phyloP scores from a whole-genome alignment of 257 asterid genomes.

The Thymus mandschuricus region DNA sequence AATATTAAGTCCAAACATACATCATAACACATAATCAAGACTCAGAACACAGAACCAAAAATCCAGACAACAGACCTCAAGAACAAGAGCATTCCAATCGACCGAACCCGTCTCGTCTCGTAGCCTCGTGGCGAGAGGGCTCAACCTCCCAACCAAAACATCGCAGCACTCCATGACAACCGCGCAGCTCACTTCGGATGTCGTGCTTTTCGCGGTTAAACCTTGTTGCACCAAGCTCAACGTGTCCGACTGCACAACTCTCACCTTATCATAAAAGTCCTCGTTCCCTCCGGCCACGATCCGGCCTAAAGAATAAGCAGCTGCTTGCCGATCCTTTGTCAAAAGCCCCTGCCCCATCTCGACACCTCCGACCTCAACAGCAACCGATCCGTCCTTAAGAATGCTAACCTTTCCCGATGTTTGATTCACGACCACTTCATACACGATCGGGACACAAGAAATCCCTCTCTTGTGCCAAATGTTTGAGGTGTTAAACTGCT shows the following conservation, averaged over 20 bases:
- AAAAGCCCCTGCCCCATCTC: constrained; percentile 32
- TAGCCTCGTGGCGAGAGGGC: not conserved
- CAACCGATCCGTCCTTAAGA: constrained; percentile 27
- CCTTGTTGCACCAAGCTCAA: constrained; percentile 31
- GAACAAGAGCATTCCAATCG: not conserved
- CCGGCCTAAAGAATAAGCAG: constrained; percentile 17
- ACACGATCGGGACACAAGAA: constrained; percentile 27
- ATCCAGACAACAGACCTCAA: not conserved
- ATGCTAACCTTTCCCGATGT: constrained; percentile 26
- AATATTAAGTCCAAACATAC: too few relatives aligned
- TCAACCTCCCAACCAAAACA: not conserved
- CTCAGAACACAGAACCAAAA: too few relatives aligned
- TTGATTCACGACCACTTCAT: not conserved
- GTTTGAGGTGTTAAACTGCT: constrained; percentile 17
- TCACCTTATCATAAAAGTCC: constrained; percentile 14
- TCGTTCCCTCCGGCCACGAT: constrained; percentile 11
- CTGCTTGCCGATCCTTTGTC: constrained; percentile 30
- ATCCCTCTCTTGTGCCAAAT: constrained; percentile 28
- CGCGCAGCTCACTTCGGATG: constrained; percentile 15
- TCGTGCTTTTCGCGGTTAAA: constrained; percentile 16
- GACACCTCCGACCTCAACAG: constrained; percentile 32
- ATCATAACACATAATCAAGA: too few relatives aligned
- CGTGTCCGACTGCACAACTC: constrained; percentile 20
- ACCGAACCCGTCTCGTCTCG: not conserved
- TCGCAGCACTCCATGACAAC: not conserved